phyloP scores from a whole-genome alignment of 768 basidiomycete genomes.

The Piloderma croceum region DNA sequence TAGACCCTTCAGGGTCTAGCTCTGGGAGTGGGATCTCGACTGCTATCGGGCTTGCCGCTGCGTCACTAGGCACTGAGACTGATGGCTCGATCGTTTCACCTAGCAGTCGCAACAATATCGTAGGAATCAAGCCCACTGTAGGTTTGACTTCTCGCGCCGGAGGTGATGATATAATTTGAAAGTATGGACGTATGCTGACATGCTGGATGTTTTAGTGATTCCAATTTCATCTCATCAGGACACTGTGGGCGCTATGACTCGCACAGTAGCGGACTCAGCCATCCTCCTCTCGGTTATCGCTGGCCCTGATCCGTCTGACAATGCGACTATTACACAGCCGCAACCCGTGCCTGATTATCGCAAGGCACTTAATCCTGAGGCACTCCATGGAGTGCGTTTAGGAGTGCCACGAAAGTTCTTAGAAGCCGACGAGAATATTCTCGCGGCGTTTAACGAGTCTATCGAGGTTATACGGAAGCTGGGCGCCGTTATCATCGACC shows the following conservation, averaged over 20 bases:
- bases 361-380: constrained; percentile 42
- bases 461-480: constrained; percentile 31
- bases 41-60: constrained; percentile 39
- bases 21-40: constrained; percentile 37
- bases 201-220: constrained; percentile 27
- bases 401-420: constrained; percentile 36
- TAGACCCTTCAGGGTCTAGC: constrained; percentile 35
- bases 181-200: background rate
- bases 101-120: constrained; percentile 36
- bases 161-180: constrained; percentile 16
- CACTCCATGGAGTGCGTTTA: constrained; percentile 40
- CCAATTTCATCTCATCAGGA: constrained; percentile 40
- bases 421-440: constrained; percentile 16
- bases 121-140: constrained; percentile 35
- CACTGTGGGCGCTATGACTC: constrained; percentile 33
- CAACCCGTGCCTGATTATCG: constrained; percentile 48
- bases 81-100: constrained; percentile 46
- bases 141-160: constrained; percentile 35
- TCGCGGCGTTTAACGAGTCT: constrained; percentile 34
- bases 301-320: constrained; percentile 38
- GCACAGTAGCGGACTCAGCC: constrained; percentile 34
- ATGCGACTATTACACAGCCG: constrained; percentile 40
- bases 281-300: constrained; percentile 35
- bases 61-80: constrained; percentile 41
- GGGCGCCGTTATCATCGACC: constrained; percentile 53